phyloP scores from a whole-genome alignment of 2,329 filamentous ascomycete species.

The Alternaria burnsii region DNA sequence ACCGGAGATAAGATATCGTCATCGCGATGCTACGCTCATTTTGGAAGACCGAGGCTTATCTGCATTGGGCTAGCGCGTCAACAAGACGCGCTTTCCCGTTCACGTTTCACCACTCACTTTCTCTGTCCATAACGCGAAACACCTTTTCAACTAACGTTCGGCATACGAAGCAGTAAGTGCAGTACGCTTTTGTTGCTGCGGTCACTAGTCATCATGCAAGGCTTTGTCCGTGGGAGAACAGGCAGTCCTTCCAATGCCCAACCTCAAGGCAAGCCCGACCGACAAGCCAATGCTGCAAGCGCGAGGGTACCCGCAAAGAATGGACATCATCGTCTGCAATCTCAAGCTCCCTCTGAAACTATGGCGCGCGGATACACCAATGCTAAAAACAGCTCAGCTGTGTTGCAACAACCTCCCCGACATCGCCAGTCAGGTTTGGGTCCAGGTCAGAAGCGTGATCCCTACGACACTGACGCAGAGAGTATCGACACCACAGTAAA shows the following conservation, averaged over 20 bases:
- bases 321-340: slow-evolving; percentile 19
- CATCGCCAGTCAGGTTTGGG: slow-evolving; percentile 24
- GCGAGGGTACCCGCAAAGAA: slow-evolving; percentile 28
- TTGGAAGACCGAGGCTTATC: slow-evolving; percentile 17
- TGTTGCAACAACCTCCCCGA: slow-evolving; percentile 24
- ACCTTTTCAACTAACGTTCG: not conserved
- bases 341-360: slow-evolving; percentile 11
- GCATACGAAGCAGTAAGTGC: not conserved
- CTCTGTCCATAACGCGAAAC: slow-evolving; percentile 16
- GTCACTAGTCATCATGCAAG: slow-evolving; percentile 24
- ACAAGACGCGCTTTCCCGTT: slow-evolving; percentile 39
- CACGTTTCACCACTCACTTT: slow-evolving; percentile 28
- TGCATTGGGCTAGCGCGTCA: slow-evolving; percentile 27
- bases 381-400: slow-evolving; percentile 21
- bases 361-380: slow-evolving; percentile 17
- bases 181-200: not conserved
- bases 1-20: slow-evolving; percentile 43
- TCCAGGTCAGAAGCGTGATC: slow-evolving; percentile 27
- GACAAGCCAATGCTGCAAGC: slow-evolving; percentile 32
- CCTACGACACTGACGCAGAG: slow-evolving; percentile 51
- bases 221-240: slow-evolving; percentile 30
- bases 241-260: slow-evolving; percentile 27
- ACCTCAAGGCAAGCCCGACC: slow-evolving; percentile 20
- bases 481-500: slow-evolving; percentile 48
- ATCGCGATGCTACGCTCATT: slow-evolving; percentile 25